These are phyloP conservation scores for Phytophthora fragariaefolia DNA, from an alignment of 352 stramenopile genomes.

Conservation along the genomic window DNA sequence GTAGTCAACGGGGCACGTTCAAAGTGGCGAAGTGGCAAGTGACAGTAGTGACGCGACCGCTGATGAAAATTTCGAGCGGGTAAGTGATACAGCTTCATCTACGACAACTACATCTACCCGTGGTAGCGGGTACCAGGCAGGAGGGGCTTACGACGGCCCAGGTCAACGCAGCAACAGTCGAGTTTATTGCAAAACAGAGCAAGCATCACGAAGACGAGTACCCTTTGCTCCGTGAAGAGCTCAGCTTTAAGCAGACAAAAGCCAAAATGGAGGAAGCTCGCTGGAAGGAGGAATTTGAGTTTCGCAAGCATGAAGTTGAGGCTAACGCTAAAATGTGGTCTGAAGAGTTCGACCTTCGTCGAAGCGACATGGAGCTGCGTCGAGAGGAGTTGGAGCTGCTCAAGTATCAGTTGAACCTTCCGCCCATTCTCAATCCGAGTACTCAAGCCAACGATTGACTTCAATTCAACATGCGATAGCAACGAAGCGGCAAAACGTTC, in stretches of 20 bases:
- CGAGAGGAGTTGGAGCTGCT: background rate
- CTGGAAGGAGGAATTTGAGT: background rate
- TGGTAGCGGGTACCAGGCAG: background rate
- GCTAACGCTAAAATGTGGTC: background rate
- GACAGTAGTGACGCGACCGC: background rate
- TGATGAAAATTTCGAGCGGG: background rate
- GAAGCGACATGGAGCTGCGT: background rate
- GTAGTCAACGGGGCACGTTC: background rate
- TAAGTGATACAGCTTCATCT: background rate
- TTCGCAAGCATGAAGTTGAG: background rate
- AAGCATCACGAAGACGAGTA: background rate
- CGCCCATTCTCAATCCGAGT: background rate
- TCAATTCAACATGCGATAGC: background rate
- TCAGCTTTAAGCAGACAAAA: background rate
- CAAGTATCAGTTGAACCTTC: background rate
- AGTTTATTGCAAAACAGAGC: background rate
- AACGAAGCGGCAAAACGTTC: background rate
- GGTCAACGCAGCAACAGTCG: background rate
- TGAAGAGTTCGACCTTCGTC: background rate
- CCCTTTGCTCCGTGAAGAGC: background rate
- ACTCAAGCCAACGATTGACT: background rate
- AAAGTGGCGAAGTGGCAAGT: background rate
- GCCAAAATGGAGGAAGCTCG: background rate
- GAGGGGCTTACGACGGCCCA: background rate
- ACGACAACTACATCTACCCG: background rate